Base-by-base conservation (phyloP, 768 basidiomycete genomes). In the Polyporus arcularius region DNA sequence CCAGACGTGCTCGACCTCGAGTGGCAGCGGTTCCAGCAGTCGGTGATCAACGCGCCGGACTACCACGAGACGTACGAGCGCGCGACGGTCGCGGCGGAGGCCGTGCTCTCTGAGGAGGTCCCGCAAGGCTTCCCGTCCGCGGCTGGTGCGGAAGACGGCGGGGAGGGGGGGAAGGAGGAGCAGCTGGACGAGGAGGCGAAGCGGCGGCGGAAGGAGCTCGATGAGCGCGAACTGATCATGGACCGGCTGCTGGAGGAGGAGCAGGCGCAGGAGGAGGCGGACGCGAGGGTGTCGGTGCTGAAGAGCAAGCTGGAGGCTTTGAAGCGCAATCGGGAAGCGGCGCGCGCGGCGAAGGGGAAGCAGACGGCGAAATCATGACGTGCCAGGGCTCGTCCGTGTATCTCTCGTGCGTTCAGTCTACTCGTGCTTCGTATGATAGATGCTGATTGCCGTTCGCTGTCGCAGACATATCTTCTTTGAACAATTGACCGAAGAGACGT, bases 241-340 rank as follows among this genome's bases (percentile, higher is more conserved):
- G 92, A 93, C 73, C 81, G 92, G 56, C 73, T 94, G 49, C 60
- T 92, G 71, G 92, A 93, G 32, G 92, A 94, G 75, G 92, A 94
- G 71, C 81, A 86, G 57, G 88, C 87, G 35, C 92, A 94, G 76
- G 92, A 94, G 70, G 92, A 94, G 70, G 92, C 91, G 5, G 92
- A 94, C 70, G 85, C 85, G 76, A 85, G 84, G 54, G 91, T 92
- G 10, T 70, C 71, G 9, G 65, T 80, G 45, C 80, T 94, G 75
- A 92, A 88, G 74, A 83, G 75, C 47, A 81, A 80, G 66, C 67
- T 94, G 38, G 89, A 87, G 56, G 79, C 83, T 10, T 71, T 93
- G 57, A 78, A 78, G 70, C 73, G 73, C 67, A 79, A 73, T 65
- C 75, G 84, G 47, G 77, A 78, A 53, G 76, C 72, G 6, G 73